A percentile compares a stretch with the other conserved stretches of the same genome.
Conservation (phyloP, 2,329 filamentous ascomycete species). For the Falciphora oryzae region DNA sequence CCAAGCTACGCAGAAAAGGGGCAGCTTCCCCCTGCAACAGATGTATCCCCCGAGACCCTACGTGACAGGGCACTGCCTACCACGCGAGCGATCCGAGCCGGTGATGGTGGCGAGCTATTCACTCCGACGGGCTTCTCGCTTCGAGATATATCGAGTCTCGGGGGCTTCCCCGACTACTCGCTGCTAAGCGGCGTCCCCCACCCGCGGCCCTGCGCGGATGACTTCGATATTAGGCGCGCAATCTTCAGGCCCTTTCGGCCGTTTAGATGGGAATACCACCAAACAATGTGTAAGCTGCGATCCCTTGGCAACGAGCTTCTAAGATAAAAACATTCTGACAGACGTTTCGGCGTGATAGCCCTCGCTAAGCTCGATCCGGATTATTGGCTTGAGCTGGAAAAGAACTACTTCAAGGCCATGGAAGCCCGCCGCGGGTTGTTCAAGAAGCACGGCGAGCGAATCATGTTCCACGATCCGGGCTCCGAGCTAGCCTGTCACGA, state of each 20-base stretch:
- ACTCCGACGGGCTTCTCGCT: constrained; percentile 59
- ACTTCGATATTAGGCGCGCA: constrained; percentile 65
- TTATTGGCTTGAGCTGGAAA: constrained; percentile 87
- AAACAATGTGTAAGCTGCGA: constrained; percentile 73
- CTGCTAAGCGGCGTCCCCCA: constrained; percentile 67
- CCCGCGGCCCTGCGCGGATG: constrained; percentile 50
- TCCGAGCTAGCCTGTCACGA: constrained; percentile 78
- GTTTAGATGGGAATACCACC: constrained; percentile 79
- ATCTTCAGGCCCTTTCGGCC: constrained; percentile 71
- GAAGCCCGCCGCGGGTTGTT: constrained; percentile 62
- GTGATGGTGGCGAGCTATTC: constrained; percentile 15
- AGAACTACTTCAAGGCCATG: constrained; percentile 62
- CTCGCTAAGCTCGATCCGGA: constrained; percentile 72
- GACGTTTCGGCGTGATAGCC: constrained; percentile 39
- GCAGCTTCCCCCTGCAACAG: neutral
- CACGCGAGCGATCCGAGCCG: constrained; percentile 13
- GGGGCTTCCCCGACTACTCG: constrained; percentile 76
- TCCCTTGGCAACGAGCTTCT: neutral
- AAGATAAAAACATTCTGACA: too few species aligned
- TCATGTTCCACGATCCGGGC: constrained; percentile 66
- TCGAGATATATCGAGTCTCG: constrained; percentile 62
- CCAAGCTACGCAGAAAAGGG: neutral
- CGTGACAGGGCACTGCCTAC: constrained; percentile 23
- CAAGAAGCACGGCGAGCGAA: constrained; percentile 52
- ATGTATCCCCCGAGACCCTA: neutral